Evolutionary conservation across 495 filamentous ascomycete genomes (phyloP), one percentile per base, ranked within the genome.

Genomic region (Neurospora sp.): DNA sequence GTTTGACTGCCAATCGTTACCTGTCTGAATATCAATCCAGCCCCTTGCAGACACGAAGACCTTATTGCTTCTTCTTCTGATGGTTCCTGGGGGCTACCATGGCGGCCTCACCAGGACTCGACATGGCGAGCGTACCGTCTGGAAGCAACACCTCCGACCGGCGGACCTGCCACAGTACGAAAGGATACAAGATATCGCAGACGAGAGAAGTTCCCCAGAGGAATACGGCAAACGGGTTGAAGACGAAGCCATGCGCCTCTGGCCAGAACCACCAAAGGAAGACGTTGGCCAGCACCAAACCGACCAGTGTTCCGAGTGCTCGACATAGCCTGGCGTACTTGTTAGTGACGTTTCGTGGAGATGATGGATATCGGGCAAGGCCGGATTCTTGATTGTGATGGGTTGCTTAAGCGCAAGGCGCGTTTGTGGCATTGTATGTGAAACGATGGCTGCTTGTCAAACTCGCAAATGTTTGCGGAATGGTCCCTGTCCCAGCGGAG

Each of bases 241-340:
- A 76, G 42, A 83, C 79, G 49, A 81, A 87, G 3, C 72, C 77
- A 75, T 85, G 79, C 0, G 80, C 82, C 37, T 84, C 81, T 20
- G 80, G 80, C 84, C 84, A 86, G 72, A 80, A 79, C 73, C 77
- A 84, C 80, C 80, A 85, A 69, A 79, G 74, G 66, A 81, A 80
- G 3, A 72, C 72, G 74, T 80, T 81, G 37, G 73, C 72, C 2
- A 80, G 18, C 18, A 79, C 71, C 37, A 83, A 70, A 35, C 83
- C 84, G 62, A 80, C 54, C 31, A 85, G 3, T 4, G 82, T 81
- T 9, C 84, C 85, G 37, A 82, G 14, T 9, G 78, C 75, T 72
- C 85, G 78, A 37, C 77, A 79, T 60, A 80, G 75, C 82, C 82
- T 83, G 70, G 7, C 12, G 27, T 66, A 18, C 3, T 27, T 35